These are phyloP conservation scores for Pythium guiyangense DNA, from an alignment of 352 stramenopile species.

Conservation along the genomic window DNA sequence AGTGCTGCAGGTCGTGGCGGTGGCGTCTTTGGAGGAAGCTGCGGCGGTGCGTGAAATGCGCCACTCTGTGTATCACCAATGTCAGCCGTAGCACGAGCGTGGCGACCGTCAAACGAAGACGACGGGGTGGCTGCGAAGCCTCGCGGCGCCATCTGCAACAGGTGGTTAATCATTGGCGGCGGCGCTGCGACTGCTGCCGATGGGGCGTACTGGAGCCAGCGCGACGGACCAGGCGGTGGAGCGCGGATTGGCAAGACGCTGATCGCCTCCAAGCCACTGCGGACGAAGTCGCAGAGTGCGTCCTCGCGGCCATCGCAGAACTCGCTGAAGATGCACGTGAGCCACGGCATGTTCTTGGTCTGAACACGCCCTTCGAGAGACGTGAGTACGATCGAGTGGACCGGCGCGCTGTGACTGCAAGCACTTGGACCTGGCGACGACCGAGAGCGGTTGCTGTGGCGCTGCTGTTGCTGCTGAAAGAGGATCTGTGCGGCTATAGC, in stretches of 20 bases:
- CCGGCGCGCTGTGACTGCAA: not conserved
- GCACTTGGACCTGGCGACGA: not conserved
- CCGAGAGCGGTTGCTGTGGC: not conserved
- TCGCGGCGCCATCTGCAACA: no score
- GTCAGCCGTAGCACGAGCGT: no score
- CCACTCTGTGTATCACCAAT: no score
- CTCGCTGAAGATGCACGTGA: conserved; percentile 24
- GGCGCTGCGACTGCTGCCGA: no score
- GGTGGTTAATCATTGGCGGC: no score
- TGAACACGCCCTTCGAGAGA: conserved; percentile 22
- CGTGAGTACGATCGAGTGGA: conserved; percentile 8
- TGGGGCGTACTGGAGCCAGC: conserved; percentile 3
- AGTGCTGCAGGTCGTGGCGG: no score
- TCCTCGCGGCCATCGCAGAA: conserved; percentile 23
- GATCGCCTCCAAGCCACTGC: conserved; percentile 15
- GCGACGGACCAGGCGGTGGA: not conserved
- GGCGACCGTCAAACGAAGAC: no score
- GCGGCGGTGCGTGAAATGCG: no score
- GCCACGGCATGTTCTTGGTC: conserved; percentile 34
- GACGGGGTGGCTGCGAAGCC: no score
- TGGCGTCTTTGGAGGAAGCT: no score
- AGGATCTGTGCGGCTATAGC: conserved; percentile 17
- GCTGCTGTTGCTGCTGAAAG: conserved; percentile 25
- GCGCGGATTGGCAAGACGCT: conserved; percentile 27
- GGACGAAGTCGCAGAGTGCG: conserved; percentile 19